Conservation (phyloP, 116 monocot species). For the Thalassia testudinum region DNA sequence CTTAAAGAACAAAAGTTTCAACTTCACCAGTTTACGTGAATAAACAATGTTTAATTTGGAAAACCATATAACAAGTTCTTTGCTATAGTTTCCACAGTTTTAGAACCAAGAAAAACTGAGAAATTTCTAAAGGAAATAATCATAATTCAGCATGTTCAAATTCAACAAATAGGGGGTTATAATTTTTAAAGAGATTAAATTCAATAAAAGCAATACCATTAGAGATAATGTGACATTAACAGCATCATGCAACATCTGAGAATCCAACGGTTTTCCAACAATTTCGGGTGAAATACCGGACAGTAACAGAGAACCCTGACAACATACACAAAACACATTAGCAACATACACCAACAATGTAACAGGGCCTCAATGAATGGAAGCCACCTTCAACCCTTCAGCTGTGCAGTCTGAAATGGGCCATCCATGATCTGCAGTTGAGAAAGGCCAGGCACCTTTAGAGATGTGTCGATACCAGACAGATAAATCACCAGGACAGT, state of each 20-base stretch:
- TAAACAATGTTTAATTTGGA: too few relatives aligned
- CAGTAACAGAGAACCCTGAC: constrained; percentile 56
- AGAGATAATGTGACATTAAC: constrained; percentile 78
- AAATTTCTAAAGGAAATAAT: too few relatives aligned
- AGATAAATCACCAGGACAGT: constrained; percentile 75
- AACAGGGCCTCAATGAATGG: too few relatives aligned
- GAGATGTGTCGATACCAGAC: constrained; percentile 94
- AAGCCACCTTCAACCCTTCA: constrained; percentile 78
- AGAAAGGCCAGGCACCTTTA: constrained; percentile 97
- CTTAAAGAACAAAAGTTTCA: too few relatives aligned
- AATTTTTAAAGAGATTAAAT: too few relatives aligned
- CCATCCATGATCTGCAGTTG: constrained; percentile 96
- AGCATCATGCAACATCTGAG: constrained; percentile 60
- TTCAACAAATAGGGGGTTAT: too few relatives aligned
- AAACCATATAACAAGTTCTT: too few relatives aligned
- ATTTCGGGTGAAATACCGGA: constrained; percentile 50
- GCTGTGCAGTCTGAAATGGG: constrained; percentile 96
- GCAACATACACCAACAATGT: neutral
- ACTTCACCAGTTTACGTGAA: too few relatives aligned
- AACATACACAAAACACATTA: constrained; percentile 6
- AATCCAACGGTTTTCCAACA: constrained; percentile 55
- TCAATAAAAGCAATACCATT: constrained; percentile 31
- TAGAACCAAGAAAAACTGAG: too few relatives aligned
- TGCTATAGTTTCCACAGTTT: too few relatives aligned
- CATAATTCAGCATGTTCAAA: too few relatives aligned